A percentile compares a stretch with the other conserved stretches of the same genome.
Evolutionary conservation across 306 rosid genomes (phyloP).

Genomic region (Nissolia schottii): DNA sequence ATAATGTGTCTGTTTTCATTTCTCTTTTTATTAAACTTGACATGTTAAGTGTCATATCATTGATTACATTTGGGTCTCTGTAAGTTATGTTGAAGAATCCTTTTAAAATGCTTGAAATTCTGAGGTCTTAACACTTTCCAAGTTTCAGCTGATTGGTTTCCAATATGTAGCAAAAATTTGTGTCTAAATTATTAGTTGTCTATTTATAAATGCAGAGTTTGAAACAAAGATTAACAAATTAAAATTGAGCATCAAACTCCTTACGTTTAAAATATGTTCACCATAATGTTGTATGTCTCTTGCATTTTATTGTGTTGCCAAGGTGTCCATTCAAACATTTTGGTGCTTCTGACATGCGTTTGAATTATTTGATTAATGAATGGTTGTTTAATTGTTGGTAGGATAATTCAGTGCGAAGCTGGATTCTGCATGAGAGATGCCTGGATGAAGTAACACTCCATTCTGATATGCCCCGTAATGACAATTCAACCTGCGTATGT

Average conservation of each 20-base stretch:
- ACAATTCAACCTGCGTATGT: constrained; percentile 57
- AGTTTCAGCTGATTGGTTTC: constrained; percentile 11
- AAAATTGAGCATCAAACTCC: background rate
- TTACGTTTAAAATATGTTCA: background rate
- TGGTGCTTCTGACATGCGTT: background rate
- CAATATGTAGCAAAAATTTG: background rate
- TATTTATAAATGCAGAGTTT: constrained; percentile 1
- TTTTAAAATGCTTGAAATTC: constrained; percentile 6
- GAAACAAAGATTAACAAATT: background rate
- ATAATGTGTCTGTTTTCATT: background rate
- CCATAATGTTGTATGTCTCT: background rate
- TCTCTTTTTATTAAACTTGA: background rate
- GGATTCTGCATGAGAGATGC: constrained; percentile 51
- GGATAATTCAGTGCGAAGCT: constrained; percentile 75
- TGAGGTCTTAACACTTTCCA: background rate
- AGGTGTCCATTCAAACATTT: background rate
- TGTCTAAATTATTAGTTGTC: background rate
- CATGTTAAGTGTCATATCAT: constrained; percentile 15
- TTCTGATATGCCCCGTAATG: constrained; percentile 46
- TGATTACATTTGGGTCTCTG: constrained; percentile 3
- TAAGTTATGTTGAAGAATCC: background rate
- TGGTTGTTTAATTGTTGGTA: constrained; percentile 35
- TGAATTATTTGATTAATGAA: constrained; percentile 14
- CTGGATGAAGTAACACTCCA: constrained; percentile 49
- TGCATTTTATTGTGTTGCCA: background rate